Evolutionary conservation across 208 protist genomes (phyloP).

Genomic region (Trypanosoma vivax): DNA sequence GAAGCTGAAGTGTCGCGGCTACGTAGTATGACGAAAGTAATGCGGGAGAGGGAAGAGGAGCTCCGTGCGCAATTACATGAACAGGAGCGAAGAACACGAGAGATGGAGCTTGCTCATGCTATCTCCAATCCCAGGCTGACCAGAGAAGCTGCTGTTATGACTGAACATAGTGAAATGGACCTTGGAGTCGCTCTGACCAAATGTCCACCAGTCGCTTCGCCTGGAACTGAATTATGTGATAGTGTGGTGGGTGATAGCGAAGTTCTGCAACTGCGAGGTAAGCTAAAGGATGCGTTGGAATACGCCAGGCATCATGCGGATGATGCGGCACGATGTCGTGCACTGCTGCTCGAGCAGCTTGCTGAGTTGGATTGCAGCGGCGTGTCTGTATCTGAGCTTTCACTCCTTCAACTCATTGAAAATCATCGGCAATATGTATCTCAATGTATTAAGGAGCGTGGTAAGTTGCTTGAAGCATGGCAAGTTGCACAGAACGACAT

Average conservation of each 20-base stretch:
- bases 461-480: conserved; percentile 6
- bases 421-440: not conserved
- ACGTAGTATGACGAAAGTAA: conserved; percentile 5
- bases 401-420: not conserved
- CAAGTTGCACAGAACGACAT: conserved; percentile 9
- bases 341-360: conserved; percentile 6
- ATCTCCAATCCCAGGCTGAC: not conserved
- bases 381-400: not conserved
- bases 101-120: not conserved
- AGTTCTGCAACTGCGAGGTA: not conserved
- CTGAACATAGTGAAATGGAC: not conserved
- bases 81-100: conserved; percentile 7
- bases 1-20: conserved; percentile 5
- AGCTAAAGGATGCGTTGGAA: not conserved
- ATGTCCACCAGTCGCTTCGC: too few relatives aligned
- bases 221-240: too few relatives aligned
- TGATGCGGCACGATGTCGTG: conserved; percentile 3
- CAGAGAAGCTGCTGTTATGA: not conserved
- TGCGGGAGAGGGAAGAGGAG: not conserved
- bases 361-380: not conserved
- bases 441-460: not conserved
- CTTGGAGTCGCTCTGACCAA: too few relatives aligned
- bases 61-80: not conserved
- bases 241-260: not conserved
- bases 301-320: conserved; percentile 1